Conservation (phyloP, 75 land plant genomes). For the Cupressus sempervirens region DNA sequence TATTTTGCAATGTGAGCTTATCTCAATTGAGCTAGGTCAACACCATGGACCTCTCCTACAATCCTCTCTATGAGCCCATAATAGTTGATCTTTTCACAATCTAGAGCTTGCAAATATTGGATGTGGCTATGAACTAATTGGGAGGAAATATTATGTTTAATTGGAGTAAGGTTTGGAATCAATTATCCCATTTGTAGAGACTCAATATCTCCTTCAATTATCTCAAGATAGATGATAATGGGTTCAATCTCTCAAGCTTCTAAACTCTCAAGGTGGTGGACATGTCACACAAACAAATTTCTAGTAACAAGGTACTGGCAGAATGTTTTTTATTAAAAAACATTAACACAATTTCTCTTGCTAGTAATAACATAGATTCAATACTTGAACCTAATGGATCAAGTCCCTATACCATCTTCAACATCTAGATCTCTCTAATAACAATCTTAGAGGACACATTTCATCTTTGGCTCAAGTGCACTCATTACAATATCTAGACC, state of each 20-base stretch:
- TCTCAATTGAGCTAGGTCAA: conserved; percentile 31
- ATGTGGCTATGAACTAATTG: not conserved
- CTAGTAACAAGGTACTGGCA: not conserved
- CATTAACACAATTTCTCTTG: not conserved
- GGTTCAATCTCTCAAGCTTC: conserved; percentile 20
- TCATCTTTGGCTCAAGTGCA: conserved; percentile 19
- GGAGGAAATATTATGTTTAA: not conserved
- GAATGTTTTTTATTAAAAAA: not conserved
- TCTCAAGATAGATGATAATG: conserved; percentile 20
- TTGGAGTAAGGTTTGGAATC: not conserved
- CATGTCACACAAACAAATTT: conserved; percentile 23
- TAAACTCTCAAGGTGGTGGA: conserved; percentile 21
- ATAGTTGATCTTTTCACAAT: not conserved
- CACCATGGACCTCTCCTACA: not conserved
- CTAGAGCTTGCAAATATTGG: not conserved
- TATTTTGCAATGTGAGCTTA: too few relatives aligned
- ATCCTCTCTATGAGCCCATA: not conserved
- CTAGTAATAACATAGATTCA: conserved; percentile 20
- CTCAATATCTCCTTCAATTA: conserved; percentile 51
- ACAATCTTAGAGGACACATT: conserved; percentile 32
- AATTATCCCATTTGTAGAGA: conserved; percentile 9
- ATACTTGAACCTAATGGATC: conserved; percentile 14
- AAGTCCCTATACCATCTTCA: conserved; percentile 10
- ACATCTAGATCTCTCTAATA: conserved; percentile 36
- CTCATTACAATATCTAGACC: conserved; percentile 31